A percentile compares a stretch with the other conserved stretches of the same genome.
These are phyloP conservation scores for Penicillium pancosmium DNA, from an alignment of 495 filamentous ascomycete species.

Conservation along the genomic window DNA sequence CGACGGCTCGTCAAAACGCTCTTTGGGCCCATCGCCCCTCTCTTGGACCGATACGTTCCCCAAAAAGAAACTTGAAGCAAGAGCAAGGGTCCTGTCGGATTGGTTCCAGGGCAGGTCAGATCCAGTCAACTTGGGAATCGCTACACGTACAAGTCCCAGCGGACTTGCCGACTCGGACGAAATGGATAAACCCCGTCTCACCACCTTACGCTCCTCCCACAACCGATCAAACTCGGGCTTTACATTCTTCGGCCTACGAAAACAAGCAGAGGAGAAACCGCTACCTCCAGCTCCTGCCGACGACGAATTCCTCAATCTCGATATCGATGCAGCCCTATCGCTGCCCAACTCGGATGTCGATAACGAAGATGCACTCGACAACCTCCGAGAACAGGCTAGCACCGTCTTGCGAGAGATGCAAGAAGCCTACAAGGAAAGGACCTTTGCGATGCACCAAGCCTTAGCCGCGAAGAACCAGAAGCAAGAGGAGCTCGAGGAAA, in stretches of 20 bases:
- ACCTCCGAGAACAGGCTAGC: constrained; percentile 68
- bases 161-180: constrained; percentile 26
- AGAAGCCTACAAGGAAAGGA: constrained; percentile 67
- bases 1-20: constrained; percentile 15
- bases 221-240: constrained; percentile 42
- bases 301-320: constrained; percentile 67
- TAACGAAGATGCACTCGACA: constrained; percentile 69
- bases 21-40: constrained; percentile 12
- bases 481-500: constrained; percentile 73
- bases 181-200: constrained; percentile 20
- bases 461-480: constrained; percentile 65
- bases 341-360: constrained; percentile 53
- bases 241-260: constrained; percentile 43
- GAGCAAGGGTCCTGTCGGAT: constrained; percentile 45
- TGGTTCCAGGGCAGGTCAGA: constrained; percentile 59
- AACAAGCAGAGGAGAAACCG: constrained; percentile 28
- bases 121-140: constrained; percentile 44
- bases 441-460: constrained; percentile 59
- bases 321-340: constrained; percentile 66
- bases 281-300: constrained; percentile 42
- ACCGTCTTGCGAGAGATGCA: constrained; percentile 67
- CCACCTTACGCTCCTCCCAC: constrained; percentile 32
- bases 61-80: constrained; percentile 46
- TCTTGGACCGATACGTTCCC: constrained; percentile 37
- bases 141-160: constrained; percentile 20